Evolutionary conservation across 352 stramenopile genomes (phyloP), one percentile per base, ranked within the genome.

Genomic region (Peronospora tabacina): DNA sequence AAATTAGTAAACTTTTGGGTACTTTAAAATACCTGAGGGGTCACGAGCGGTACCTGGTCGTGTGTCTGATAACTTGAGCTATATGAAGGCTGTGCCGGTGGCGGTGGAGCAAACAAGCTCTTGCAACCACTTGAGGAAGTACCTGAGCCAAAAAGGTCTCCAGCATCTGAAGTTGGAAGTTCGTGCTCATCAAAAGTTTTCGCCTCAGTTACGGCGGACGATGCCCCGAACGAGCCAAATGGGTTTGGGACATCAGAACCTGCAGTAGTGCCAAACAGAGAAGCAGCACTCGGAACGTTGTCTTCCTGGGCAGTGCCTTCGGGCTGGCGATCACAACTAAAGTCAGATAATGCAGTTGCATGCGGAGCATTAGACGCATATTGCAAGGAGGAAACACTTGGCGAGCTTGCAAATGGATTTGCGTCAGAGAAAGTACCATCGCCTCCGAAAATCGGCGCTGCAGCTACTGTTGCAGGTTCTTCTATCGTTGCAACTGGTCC

Each of bases 191-290:
- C 45, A 33, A 55, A 41, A 37, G 46, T 28, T 12, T 55, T 52
- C 7, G 49, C 17, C 44, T 51, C 46, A 26, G 15, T 35, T 45
- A 35, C 24, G 40, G 48, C 38, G 26, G 57, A 20, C 4, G 44
- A 33, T 13, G 52, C 50, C 24, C 53, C 49, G 42, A 75, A 83
- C 10, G 70, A 77, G 19, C 60, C 59, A 34, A 87, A 90, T 17
- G 68, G 72, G 24, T 84, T 85, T 7, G 70, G 50, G 17, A 67
- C 62, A 58, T 75, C 64, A 20, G 53, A 57, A 44, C 56, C 58
- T 39, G 60, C 49, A 15, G 74, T 85, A 9, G 63, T 53, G 30
- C 72, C 75, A 69, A 90, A 90, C 2, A 90, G 63, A 3, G 68
- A 86, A 8, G 68, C 52, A 37, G 79, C 74, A 56, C 62, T 82